Percentiles rank a stretch among this genome's conserved stretches.
These are phyloP conservation scores for Neonectria punicea DNA, from an alignment of 2,329 filamentous ascomycete species.

Conservation along the genomic window DNA sequence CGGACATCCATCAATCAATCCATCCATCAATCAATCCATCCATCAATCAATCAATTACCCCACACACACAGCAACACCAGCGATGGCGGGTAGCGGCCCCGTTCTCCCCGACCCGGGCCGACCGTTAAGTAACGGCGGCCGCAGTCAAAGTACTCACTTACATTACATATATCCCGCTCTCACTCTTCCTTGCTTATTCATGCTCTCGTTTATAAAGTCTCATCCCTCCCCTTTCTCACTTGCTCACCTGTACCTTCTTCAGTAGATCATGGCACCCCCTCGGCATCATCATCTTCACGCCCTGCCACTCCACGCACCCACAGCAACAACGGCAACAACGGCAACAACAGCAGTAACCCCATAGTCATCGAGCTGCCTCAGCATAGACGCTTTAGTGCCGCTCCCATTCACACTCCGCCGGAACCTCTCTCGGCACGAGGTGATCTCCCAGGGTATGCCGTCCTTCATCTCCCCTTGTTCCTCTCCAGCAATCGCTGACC, in stretches of 20 bases:
- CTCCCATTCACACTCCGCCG: conserved; percentile 55
- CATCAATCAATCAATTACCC: conserved; percentile 25
- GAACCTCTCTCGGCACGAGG: conserved; percentile 67
- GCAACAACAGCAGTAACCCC: conserved; percentile 52
- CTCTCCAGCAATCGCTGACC: conserved; percentile 14
- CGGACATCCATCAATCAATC: conserved; percentile 22
- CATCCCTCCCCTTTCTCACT: not conserved
- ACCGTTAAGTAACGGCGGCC: conserved; percentile 37
- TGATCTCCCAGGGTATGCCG: conserved; percentile 65
- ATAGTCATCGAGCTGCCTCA: conserved; percentile 64
- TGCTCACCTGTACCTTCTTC: conserved; percentile 22
- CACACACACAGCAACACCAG: conserved; percentile 26
- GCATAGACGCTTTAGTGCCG: conserved; percentile 52
- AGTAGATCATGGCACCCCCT: conserved; percentile 32
- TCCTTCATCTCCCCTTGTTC: not conserved
- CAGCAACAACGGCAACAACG: conserved; percentile 19
- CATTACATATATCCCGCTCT: conserved; percentile 15
- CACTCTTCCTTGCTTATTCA: conserved; percentile 18
- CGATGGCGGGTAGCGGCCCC: conserved; percentile 41
- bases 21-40: conserved; percentile 36
- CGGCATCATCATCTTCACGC: conserved; percentile 34
- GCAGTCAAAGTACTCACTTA: conserved; percentile 19
- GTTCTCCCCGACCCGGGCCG: conserved; percentile 31
- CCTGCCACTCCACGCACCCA: conserved; percentile 34
- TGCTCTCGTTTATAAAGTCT: not conserved